These are phyloP conservation scores for Taxillus chinensis DNA, from an alignment of 164 flowering plant species.

Conservation along the genomic window DNA sequence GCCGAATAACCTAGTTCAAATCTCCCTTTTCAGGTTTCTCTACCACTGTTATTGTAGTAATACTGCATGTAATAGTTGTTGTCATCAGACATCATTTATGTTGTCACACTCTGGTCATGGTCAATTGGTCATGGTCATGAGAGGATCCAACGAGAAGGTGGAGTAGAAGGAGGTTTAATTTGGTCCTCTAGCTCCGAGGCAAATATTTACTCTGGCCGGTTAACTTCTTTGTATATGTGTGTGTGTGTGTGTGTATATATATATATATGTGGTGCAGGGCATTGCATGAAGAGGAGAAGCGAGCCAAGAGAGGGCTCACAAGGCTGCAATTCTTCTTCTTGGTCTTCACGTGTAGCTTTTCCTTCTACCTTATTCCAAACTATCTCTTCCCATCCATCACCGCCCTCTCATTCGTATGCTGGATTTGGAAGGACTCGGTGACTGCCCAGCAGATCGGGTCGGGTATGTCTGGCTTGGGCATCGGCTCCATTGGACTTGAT, in stretches of 20 bases:
- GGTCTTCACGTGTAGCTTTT: constrained; percentile 38
- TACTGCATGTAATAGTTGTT: too few relatives aligned
- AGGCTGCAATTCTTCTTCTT: constrained; percentile 53
- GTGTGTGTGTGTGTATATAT: too few relatives aligned
- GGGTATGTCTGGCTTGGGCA: constrained; percentile 42
- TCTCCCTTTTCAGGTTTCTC: constrained; percentile 41
- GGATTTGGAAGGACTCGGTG: constrained; percentile 44
- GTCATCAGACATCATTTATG: too few relatives aligned
- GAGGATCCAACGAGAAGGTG: too few relatives aligned
- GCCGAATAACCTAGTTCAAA: constrained; percentile 53
- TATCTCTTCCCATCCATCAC: constrained; percentile 49
- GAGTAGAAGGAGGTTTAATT: too few relatives aligned
- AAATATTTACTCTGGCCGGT: too few relatives aligned
- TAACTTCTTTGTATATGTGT: not conserved
- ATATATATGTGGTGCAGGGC: constrained; percentile 29
- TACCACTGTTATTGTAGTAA: too few relatives aligned
- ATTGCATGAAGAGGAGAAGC: constrained; percentile 43
- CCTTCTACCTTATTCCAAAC: constrained; percentile 39
- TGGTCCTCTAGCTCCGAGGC: too few relatives aligned
- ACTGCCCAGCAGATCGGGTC: constrained; percentile 61
- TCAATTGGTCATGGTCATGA: too few relatives aligned
- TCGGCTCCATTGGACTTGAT: constrained; percentile 51
- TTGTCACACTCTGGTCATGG: too few relatives aligned
- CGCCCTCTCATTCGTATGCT: constrained; percentile 45
- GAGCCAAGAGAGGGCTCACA: constrained; percentile 40